Conservation (phyloP, 305 asterid species). For the Solanum chacoense region DNA sequence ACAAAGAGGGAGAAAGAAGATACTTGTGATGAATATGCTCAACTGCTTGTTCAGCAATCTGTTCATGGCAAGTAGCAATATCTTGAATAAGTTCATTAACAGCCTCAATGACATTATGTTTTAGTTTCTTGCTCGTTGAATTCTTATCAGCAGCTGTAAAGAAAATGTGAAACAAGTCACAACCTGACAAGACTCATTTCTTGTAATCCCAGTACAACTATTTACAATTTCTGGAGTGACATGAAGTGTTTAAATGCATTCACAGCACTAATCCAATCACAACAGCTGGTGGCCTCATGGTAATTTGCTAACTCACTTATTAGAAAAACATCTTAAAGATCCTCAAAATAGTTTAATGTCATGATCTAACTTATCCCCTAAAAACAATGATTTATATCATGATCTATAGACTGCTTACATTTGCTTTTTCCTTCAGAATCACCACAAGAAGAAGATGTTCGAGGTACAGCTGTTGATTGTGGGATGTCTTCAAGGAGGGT, state of each 20-base stretch:
- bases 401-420: conserved; percentile 32
- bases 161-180: conserved; percentile 14
- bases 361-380: not conserved
- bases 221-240: not conserved
- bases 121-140: conserved; percentile 56
- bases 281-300: not conserved
- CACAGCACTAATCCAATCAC: not conserved
- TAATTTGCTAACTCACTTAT: not conserved
- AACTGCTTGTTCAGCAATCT: conserved; percentile 95
- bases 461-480: conserved; percentile 55
- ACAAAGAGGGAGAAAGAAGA: conserved; percentile 5
- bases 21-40: conserved; percentile 99
- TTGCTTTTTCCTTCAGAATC: conserved; percentile 97
- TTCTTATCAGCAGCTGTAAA: conserved; percentile 90
- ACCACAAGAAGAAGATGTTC: conserved; percentile 73
- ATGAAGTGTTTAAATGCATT: not conserved
- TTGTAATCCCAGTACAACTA: not conserved
- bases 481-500: conserved; percentile 93
- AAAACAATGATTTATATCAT: not conserved
- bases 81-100: conserved; percentile 92
- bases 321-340: not conserved
- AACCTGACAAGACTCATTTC: conserved; percentile 9
- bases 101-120: conserved; percentile 94
- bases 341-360: not conserved
- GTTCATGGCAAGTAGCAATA: conserved; percentile 87